Percentiles rank a stretch among this genome's conserved stretches.
Evolutionary conservation across 352 stramenopile species (phyloP).

Genomic region (Phytophthora niederhauseri): DNA sequence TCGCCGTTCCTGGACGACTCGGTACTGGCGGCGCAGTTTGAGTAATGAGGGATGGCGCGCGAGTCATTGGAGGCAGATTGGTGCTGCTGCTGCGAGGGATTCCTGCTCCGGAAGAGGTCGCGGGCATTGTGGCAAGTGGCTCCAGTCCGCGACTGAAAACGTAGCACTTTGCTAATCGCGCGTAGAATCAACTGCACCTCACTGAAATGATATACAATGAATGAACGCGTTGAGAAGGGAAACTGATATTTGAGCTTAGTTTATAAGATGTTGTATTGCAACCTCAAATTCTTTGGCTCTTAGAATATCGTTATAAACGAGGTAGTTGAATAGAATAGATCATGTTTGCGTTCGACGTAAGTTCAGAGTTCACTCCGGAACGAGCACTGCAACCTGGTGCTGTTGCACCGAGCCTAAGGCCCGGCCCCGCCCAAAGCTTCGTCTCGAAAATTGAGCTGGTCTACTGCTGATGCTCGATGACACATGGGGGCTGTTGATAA

Average conservation of each 20-base stretch:
- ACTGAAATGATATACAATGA: too few relatives aligned
- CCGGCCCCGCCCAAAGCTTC: not conserved
- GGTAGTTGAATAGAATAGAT: not conserved
- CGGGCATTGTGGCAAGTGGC: constrained; percentile 14
- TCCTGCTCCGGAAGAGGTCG: constrained; percentile 6
- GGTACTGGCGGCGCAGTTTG: constrained; percentile 10
- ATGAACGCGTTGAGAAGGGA: too few relatives aligned
- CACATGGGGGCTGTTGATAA: not conserved
- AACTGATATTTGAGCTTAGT: too few relatives aligned
- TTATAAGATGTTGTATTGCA: too few relatives aligned
- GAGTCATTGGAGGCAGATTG: not conserved
- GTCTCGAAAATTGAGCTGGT: not conserved
- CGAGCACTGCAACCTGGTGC: not conserved
- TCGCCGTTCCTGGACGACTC: not conserved
- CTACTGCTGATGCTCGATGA: not conserved
- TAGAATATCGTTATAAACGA: not conserved
- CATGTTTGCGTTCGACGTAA: not conserved
- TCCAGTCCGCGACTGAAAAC: not conserved
- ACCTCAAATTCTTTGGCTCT: too few relatives aligned
- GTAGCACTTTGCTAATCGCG: constrained; percentile 1
- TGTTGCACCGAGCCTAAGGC: not conserved
- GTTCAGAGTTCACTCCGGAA: constrained; percentile 2
- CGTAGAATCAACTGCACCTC: not conserved
- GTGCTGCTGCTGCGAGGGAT: not conserved
- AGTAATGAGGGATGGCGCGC: constrained; percentile 14